These are phyloP conservation scores for Mucor sp. DNA, from an alignment of 371 early-diverging fungal genomes.

Conservation along the genomic window DNA sequence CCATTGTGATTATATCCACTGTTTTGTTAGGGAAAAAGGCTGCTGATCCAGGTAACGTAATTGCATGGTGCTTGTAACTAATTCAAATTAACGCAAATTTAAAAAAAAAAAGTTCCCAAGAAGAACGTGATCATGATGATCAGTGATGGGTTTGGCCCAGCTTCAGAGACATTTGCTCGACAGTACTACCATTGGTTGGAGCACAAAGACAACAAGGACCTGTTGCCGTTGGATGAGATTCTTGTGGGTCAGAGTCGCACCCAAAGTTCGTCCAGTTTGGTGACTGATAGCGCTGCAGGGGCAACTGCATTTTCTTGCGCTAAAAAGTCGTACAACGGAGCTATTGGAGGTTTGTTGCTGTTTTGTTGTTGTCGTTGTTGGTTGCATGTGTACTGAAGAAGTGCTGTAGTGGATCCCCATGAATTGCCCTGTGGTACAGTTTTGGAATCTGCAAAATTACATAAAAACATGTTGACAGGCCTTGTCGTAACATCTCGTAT, in stretches of 20 bases:
- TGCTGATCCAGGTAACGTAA: slow-evolving; percentile 13
- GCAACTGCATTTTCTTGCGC: slow-evolving; percentile 93
- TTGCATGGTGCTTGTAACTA: background rate
- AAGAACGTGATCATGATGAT: slow-evolving; percentile 92
- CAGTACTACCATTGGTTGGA: slow-evolving; percentile 67
- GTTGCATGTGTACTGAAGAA: background rate
- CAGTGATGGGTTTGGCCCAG: slow-evolving; percentile 93
- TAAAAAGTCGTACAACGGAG: slow-evolving; percentile 87
- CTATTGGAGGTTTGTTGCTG: slow-evolving; percentile 60
- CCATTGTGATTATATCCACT: slow-evolving; percentile 12
- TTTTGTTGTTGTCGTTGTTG: background rate
- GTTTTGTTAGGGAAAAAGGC: slow-evolving; percentile 12
- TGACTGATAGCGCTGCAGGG: slow-evolving; percentile 97
- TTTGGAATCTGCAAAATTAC: slow-evolving; percentile 89
- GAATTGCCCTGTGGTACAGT: slow-evolving; percentile 88
- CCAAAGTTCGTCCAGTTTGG: slow-evolving; percentile 72
- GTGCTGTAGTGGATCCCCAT: slow-evolving; percentile 51
- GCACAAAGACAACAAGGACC: slow-evolving; percentile 30
- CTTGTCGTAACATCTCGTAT: slow-evolving; percentile 91
- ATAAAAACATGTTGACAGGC: slow-evolving; percentile 78
- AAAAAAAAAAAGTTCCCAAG: slow-evolving; percentile 14
- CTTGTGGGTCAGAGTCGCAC: slow-evolving; percentile 89
- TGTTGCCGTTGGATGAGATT: slow-evolving; percentile 79
- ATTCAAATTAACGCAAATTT: background rate
- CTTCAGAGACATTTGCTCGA: slow-evolving; percentile 89